Conservation (phyloP, 1,284 basidiomycete species). For the Sphaerobolus stellatus region DNA sequence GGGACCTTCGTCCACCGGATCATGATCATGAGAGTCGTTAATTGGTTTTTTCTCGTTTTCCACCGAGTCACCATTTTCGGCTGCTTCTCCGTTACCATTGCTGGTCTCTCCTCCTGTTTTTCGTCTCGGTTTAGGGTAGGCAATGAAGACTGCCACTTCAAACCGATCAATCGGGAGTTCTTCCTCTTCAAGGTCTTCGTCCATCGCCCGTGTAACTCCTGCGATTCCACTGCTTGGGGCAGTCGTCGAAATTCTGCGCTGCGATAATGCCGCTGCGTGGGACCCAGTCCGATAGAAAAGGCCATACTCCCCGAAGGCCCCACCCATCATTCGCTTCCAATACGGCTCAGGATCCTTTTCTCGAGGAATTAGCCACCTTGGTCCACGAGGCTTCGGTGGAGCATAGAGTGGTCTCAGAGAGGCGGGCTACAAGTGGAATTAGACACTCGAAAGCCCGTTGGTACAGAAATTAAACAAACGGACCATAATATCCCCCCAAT, state of each 20-base stretch:
- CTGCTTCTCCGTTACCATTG: background rate
- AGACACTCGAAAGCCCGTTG: too few relatives aligned
- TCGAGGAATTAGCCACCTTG: constrained; percentile 5
- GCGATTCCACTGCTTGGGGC: background rate
- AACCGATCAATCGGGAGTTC: constrained; percentile 4
- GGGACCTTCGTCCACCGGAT: background rate
- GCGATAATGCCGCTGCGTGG: background rate
- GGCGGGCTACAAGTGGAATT: constrained; percentile 1
- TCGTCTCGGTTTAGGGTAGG: background rate
- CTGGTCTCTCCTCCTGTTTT: background rate
- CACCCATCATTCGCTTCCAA: constrained; percentile 8
- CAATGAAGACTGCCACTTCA: constrained; percentile 1
- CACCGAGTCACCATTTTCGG: background rate
- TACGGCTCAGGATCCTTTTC: constrained; percentile 2
- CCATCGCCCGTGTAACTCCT: too few relatives aligned
- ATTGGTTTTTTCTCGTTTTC: background rate
- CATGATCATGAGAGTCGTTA: background rate
- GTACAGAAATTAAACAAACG: background rate
- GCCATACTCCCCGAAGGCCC: background rate
- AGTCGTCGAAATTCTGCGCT: background rate
- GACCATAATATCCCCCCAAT: constrained; percentile 17
- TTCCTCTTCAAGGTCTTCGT: too few relatives aligned
- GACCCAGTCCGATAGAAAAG: background rate
- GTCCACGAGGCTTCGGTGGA: background rate
- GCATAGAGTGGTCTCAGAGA: constrained; percentile 1